Conservation (phyloP, 345 rosid genomes). For the Moringa oleifera region DNA sequence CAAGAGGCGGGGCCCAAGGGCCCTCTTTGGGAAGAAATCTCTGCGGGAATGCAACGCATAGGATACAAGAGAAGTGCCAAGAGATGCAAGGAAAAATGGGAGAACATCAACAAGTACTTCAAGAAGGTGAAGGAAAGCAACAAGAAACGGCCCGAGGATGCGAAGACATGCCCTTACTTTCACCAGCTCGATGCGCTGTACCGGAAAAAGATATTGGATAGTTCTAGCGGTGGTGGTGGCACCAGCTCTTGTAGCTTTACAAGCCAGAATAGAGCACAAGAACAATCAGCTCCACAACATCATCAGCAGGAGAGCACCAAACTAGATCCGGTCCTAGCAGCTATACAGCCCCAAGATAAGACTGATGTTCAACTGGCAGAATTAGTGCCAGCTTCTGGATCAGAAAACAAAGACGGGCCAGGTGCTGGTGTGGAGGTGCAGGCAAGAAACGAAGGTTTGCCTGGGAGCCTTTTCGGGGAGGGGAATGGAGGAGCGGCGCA, state of each 20-base stretch:
- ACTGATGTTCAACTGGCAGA: conserved; percentile 12
- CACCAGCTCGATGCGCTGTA: conserved; percentile 74
- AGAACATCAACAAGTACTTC: conserved; percentile 84
- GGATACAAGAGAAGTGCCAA: conserved; percentile 71
- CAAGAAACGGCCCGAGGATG: conserved; percentile 78
- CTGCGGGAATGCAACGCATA: conserved; percentile 49
- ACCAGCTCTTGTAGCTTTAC: conserved; percentile 15
- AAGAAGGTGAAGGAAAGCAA: conserved; percentile 86
- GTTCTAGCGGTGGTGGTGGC: conserved; percentile 6
- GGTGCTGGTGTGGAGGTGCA: conserved; percentile 6
- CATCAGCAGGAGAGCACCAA: conserved; percentile 15
- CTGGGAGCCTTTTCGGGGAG: conserved; percentile 25
- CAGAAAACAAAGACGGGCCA: conserved; percentile 17
- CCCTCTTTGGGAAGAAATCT: conserved; percentile 81
- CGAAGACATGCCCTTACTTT: conserved; percentile 88
- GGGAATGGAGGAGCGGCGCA: conserved; percentile 30
- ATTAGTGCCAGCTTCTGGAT: conserved; percentile 9
- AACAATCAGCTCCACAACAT: conserved; percentile 7
- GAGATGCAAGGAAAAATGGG: conserved; percentile 92
- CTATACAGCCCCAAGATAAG: conserved; percentile 20
- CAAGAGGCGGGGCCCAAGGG: conserved; percentile 75
- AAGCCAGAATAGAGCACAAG: conserved; percentile 18
- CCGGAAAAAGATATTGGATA: conserved; percentile 42
- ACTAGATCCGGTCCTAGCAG: conserved; percentile 13
- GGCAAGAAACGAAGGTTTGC: conserved; percentile 16